phyloP scores from a whole-genome alignment of 2,329 filamentous ascomycete genomes.

The Alternaria gansuensis region DNA sequence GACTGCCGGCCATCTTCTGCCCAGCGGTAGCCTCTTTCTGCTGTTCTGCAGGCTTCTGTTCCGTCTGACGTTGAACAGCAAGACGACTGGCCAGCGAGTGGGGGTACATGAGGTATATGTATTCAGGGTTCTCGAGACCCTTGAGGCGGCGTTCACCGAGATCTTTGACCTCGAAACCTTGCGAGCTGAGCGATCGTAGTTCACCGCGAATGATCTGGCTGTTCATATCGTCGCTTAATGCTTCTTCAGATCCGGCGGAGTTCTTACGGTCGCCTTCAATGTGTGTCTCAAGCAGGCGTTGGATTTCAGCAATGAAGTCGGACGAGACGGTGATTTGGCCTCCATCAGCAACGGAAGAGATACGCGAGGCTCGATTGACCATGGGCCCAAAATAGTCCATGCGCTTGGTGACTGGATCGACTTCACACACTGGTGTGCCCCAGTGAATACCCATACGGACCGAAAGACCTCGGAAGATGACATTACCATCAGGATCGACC shows the following conservation, averaged over 20 bases:
- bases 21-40: slow-evolving; percentile 62
- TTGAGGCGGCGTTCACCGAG: slow-evolving; percentile 95
- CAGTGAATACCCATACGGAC: slow-evolving; percentile 98
- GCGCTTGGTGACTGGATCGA: slow-evolving; percentile 92
- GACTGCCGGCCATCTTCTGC: slow-evolving; percentile 68
- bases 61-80: slow-evolving; percentile 68
- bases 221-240: slow-evolving; percentile 76
- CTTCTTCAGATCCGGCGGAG: slow-evolving; percentile 75
- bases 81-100: slow-evolving; percentile 85
- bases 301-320: slow-evolving; percentile 96
- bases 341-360: slow-evolving; percentile 92
- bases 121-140: slow-evolving; percentile 95
- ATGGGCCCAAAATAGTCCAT: slow-evolving; percentile 99
- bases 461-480: slow-evolving; percentile 93
- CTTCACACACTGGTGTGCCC: slow-evolving; percentile 92
- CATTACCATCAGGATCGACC: slow-evolving; percentile 80
- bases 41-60: slow-evolving; percentile 51
- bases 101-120: slow-evolving; percentile 94
- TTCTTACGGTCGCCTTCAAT: slow-evolving; percentile 81
- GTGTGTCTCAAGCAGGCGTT: slow-evolving; percentile 86
- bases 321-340: slow-evolving; percentile 97
- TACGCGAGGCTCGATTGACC: slow-evolving; percentile 96
- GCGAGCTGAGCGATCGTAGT: slow-evolving; percentile 82
- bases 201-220: slow-evolving; percentile 85
- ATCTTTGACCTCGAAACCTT: slow-evolving; percentile 97